Conservation (phyloP, 495 filamentous ascomycete species). For the Geoglossum glabrum region DNA sequence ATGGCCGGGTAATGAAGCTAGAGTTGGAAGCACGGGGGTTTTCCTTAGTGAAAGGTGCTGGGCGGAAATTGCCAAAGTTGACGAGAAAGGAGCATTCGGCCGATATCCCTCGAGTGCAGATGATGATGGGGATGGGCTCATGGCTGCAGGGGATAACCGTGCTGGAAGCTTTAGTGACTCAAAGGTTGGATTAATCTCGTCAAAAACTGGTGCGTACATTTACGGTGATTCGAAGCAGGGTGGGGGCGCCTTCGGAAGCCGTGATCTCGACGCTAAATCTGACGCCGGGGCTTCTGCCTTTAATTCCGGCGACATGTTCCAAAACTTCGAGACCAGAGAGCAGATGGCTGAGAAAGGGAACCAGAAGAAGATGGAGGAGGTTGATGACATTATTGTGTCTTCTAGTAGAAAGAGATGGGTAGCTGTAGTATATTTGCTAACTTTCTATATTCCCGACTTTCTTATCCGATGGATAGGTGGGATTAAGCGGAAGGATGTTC, state of each 20-base stretch:
- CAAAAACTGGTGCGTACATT: constrained; percentile 34
- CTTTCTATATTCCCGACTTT: constrained; percentile 76
- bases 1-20: constrained; percentile 84
- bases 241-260: constrained; percentile 62
- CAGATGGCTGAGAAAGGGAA: constrained; percentile 93
- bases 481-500: constrained; percentile 87
- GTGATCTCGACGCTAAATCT: constrained; percentile 67
- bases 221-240: constrained; percentile 51
- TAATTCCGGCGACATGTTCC: constrained; percentile 90
- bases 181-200: constrained; percentile 45
- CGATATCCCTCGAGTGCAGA: constrained; percentile 28
- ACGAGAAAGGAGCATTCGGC: constrained; percentile 37
- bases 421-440: constrained; percentile 65
- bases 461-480: constrained; percentile 55
- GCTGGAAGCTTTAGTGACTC: constrained; percentile 41
- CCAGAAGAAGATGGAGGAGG: constrained; percentile 72
- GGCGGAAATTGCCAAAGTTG: constrained; percentile 65
- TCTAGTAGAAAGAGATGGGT: constrained; percentile 84
- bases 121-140: constrained; percentile 25
- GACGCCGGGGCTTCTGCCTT: constrained; percentile 81
- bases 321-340: constrained; percentile 78
- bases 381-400: constrained; percentile 62
- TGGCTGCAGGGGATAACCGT: constrained; percentile 25
- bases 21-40: constrained; percentile 76
- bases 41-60: constrained; percentile 93